Percentiles rank a stretch among this genome's conserved stretches.
Evolutionary conservation across 75 land plant genomes (phyloP).

Genomic region (Isoetes taiwanensis): DNA sequence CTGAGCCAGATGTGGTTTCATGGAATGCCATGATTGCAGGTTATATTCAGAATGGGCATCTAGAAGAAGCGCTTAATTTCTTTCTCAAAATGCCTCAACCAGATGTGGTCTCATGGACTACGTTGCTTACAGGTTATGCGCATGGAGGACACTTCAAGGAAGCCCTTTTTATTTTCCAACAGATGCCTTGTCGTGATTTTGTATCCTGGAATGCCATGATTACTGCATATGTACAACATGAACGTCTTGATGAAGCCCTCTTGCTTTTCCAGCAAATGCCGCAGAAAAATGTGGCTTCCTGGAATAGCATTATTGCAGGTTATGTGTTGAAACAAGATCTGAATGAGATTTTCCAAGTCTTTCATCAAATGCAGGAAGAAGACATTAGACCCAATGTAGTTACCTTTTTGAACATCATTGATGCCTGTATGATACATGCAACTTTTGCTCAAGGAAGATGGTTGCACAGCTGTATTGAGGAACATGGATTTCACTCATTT

Average conservation of each 20-base stretch:
- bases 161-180: not conserved
- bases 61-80: not conserved
- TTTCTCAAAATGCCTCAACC: not conserved
- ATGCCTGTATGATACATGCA: too few species aligned
- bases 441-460: too few species aligned
- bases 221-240: not conserved
- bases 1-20: not conserved
- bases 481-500: too few species aligned
- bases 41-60: not conserved
- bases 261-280: not conserved
- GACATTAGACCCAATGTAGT: too few species aligned
- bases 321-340: too few species aligned
- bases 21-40: slow-evolving; percentile 6
- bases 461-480: too few species aligned
- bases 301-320: too few species aligned
- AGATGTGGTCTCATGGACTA: not conserved
- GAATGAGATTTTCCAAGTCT: too few species aligned
- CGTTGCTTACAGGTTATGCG: not conserved
- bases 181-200: not conserved
- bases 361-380: too few species aligned
- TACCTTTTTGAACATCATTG: too few species aligned
- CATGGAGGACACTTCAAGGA: not conserved
- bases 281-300: not conserved
- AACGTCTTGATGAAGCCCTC: not conserved
- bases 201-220: not conserved